Evolutionary conservation across 2,329 filamentous ascomycete species (phyloP), one percentile per base, ranked within the genome.

Genomic region (Curvularia sp.): DNA sequence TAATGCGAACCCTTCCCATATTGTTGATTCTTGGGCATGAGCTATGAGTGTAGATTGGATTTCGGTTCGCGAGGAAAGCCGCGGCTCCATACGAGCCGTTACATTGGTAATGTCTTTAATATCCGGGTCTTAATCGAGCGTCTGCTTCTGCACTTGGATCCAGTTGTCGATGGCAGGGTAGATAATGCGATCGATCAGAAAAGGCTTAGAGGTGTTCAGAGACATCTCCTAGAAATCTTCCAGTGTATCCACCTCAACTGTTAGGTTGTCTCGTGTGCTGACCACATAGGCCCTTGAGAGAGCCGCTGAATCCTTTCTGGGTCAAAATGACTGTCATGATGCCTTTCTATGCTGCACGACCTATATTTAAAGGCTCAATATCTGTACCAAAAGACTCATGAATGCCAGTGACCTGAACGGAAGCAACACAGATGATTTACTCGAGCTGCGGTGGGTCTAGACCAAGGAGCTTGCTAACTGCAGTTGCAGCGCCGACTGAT

Each of bases 121-220:
- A 13, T 67, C 49, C 3, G 77, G 63, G 0, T 72, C 75, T 38
- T 75, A 62, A 10, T 63, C 49, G 12, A 67, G 47, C 39, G 80
- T 68, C 49, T 83, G 71, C 1, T 73, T 65, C 63, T 81, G 78
- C 13, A 85, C 63, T 62, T 82, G 80, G 13, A 81, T 79, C 59
- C 80, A 81, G 2, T 73, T 82, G 66, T 86, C 83, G 55, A 86
- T 86, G 3, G 80, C 76, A 1, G 83, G 83, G 67, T 86, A 84
- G 60, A 84, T 82, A 0, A 86, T 82, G 58, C 86, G 85, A 1
- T 83, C 84, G 67, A 83, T 86, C 0, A 84, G 83, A 59, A 82
- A 86, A 0, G 83, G 84, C 66, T 86, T 86, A 73, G 85, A 86
- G 1, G 81, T 79, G 60, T 86, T 86, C 61, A 79, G 78, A 64